Evolutionary conservation across 441 rosid genomes (phyloP).

Genomic region (Francoa sonchifolia): DNA sequence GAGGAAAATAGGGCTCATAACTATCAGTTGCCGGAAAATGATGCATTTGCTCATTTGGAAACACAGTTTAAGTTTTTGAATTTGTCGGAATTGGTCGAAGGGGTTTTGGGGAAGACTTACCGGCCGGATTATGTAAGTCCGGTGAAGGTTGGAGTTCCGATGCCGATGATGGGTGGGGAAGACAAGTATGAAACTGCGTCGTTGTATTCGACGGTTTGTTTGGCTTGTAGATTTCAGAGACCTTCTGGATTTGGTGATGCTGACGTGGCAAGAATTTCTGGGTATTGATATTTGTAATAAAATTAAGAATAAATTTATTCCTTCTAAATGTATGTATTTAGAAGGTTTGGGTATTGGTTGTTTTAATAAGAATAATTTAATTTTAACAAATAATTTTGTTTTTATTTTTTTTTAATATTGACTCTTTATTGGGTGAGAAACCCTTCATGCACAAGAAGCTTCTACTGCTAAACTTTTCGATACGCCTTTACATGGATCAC

Average conservation of each 20-base stretch:
- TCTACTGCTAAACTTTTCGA: slow-evolving; percentile 76
- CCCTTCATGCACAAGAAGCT: slow-evolving; percentile 53
- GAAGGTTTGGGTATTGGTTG: too few species aligned
- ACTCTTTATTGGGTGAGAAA: neutral
- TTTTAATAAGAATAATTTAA: too few species aligned
- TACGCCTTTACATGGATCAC: slow-evolving; percentile 70
- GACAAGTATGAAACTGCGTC: slow-evolving; percentile 70
- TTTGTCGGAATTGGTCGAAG: slow-evolving; percentile 51
- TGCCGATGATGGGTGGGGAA: slow-evolving; percentile 90
- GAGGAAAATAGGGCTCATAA: slow-evolving; percentile 60
- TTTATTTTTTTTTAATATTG: neutral
- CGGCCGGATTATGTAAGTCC: slow-evolving; percentile 60
- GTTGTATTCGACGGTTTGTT: slow-evolving; percentile 47
- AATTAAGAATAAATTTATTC: neutral
- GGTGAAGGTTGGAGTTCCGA: slow-evolving; percentile 58
- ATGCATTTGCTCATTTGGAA: slow-evolving; percentile 77
- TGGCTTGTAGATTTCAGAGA: slow-evolving; percentile 46
- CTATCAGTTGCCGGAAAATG: slow-evolving; percentile 52
- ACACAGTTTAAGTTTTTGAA: slow-evolving; percentile 58
- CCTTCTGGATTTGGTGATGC: slow-evolving; percentile 21
- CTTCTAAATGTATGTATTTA: neutral
- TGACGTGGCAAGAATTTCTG: slow-evolving; percentile 16
- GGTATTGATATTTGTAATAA: slow-evolving; percentile 14
- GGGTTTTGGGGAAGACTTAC: slow-evolving; percentile 77
- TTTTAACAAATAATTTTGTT: neutral